A percentile compares a stretch with the other conserved stretches of the same genome.
These are phyloP conservation scores for Alternaria hordeiaustralica DNA, from an alignment of 2,329 filamentous ascomycete species.

Conservation along the genomic window DNA sequence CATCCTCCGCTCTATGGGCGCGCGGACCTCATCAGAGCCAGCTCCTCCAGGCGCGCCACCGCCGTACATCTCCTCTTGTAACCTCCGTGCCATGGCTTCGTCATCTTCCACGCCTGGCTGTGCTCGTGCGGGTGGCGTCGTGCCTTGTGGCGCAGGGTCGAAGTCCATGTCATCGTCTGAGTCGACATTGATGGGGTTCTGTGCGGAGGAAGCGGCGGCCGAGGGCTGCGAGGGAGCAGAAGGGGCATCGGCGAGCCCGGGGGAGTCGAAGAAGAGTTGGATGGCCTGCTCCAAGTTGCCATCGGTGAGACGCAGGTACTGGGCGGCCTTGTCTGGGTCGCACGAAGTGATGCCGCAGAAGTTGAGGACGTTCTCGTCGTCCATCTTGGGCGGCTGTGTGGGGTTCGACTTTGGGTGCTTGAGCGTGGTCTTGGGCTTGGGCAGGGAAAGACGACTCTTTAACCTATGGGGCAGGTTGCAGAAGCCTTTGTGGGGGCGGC, in stretches of 20 bases:
- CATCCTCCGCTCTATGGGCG: conserved; percentile 88
- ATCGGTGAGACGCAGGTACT: conserved; percentile 85
- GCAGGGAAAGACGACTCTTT: background rate
- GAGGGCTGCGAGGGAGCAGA: conserved; percentile 46
- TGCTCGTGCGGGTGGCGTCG: conserved; percentile 27
- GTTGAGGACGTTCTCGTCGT: conserved; percentile 68
- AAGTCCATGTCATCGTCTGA: conserved; percentile 73
- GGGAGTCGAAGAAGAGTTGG: conserved; percentile 88
- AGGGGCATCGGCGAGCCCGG: conserved; percentile 67
- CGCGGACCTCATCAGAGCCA: conserved; percentile 71
- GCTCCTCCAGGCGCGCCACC: conserved; percentile 49
- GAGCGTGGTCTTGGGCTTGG: background rate
- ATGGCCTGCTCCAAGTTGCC: conserved; percentile 85
- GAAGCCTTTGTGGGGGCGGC: background rate
- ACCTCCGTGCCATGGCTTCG: conserved; percentile 85
- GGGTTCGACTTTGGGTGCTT: background rate
- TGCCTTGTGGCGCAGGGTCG: conserved; percentile 46
- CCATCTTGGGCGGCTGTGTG: conserved; percentile 34
- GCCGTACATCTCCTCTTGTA: conserved; percentile 91
- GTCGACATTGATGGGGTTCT: conserved; percentile 74
- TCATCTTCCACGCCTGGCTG: conserved; percentile 74
- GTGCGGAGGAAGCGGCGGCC: conserved; percentile 45
- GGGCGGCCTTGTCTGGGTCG: conserved; percentile 73
- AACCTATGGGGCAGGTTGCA: background rate
- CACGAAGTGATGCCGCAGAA: conserved; percentile 85